Evolutionary conservation across 345 rosid species (phyloP), one percentile per base, ranked within the genome.

Genomic region (Citrus unshiu): DNA sequence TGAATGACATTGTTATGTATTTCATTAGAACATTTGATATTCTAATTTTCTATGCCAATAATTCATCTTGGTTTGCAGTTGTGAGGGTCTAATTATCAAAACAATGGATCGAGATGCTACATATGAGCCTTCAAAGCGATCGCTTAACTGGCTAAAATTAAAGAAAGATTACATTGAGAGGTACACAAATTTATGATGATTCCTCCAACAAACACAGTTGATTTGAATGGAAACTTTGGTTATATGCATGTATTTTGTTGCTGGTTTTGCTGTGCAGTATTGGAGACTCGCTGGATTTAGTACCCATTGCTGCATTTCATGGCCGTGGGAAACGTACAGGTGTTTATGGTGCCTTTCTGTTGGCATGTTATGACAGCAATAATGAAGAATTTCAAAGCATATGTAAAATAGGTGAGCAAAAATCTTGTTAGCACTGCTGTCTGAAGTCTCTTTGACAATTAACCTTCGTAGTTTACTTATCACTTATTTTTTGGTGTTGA

Each of bases 291-390:
- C 83, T 96, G 43, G 98, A 96, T 91, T 92, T 96, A 80, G 98
- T 96, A 66, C 97, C 99, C 73, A 91, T 94, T 82, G 99, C 91
- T 68, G 99, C 97, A 75, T 93, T 93, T 87, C 97, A 91, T 82
- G 99, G 99, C 58, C 93, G 92, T 78, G 99, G 99, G 77, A 96
- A 96, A 87, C 97, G 97, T 22, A 89, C 94, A 75, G 97, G 98
- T 73, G 88, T 90, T 73, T 96, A 88, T 89, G 98, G 99, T 81
- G 94, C 98, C 40, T 94, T 96, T 91, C 89, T 94, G 80, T 90
- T 96, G 82, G 98, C 98, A 68, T 93, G 94, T 82, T 96, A 94
- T 75, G 97, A 94, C 87, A 77, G 59, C 72, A 85, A 77, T n/a
- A 92, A 88, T 34, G 98, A 94, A 70, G 98, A 94, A 85, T 94